A percentile compares a stretch with the other conserved stretches of the same genome.
phyloP scores from a whole-genome alignment of 768 basidiomycete species.

The Kwoniella bestiolae region DNA sequence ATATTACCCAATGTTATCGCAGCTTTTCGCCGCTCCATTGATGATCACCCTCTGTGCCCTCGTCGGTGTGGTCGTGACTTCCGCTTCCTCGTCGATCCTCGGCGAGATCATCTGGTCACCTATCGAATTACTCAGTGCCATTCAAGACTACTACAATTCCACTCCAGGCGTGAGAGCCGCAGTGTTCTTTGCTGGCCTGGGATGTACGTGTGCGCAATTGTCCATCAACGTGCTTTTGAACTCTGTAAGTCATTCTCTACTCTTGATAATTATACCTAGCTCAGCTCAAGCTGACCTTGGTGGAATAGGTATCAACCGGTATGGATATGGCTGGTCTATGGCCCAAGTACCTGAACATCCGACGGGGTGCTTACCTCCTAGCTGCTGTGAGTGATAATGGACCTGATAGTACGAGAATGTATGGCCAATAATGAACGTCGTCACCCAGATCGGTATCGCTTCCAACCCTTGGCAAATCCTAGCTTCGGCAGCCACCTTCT shows the following conservation, averaged over 20 bases:
- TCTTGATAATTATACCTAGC: not conserved
- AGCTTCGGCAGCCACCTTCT: constrained; percentile 30
- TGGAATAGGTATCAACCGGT: constrained; percentile 20
- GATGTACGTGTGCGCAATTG: constrained; percentile 20
- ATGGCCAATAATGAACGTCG: not conserved
- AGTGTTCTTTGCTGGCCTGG: constrained; percentile 30
- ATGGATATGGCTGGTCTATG: constrained; percentile 31
- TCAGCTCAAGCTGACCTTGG: too few species aligned
- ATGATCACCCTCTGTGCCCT: constrained; percentile 30
- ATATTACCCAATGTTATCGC: constrained; percentile 15
- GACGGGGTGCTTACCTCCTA: constrained; percentile 31
- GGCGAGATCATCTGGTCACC: constrained; percentile 32
- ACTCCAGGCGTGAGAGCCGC: constrained; percentile 40
- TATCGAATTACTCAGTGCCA: constrained; percentile 24
- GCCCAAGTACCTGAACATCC: constrained; percentile 34
- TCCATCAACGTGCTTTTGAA: constrained; percentile 27
- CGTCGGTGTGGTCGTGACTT: constrained; percentile 44
- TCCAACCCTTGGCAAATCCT: constrained; percentile 37
- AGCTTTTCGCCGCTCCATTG: constrained; percentile 37
- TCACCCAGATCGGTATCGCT: constrained; percentile 28
- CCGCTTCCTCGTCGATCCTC: constrained; percentile 20
- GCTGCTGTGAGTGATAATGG: constrained; percentile 24
- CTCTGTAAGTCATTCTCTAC: constrained; percentile 1
- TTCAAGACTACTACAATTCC: constrained; percentile 35
- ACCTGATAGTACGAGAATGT: not conserved